These are phyloP conservation scores for Ophiostoma piceae DNA, from an alignment of 2,329 filamentous ascomycete genomes.

Conservation along the genomic window DNA sequence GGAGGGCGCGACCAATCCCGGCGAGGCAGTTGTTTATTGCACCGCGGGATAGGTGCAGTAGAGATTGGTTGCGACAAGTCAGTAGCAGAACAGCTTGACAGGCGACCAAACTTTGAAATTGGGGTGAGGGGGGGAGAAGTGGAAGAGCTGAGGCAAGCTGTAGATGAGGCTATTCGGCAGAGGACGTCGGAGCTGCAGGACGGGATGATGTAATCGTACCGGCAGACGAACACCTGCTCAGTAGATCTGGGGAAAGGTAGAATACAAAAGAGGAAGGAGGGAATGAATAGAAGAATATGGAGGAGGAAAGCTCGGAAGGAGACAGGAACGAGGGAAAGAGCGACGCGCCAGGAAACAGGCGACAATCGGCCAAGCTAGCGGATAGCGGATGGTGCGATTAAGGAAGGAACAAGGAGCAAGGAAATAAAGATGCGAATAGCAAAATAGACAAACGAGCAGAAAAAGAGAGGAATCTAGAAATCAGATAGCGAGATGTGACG, in stretches of 20 bases:
- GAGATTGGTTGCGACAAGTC: neutral
- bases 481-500: neutral
- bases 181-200: neutral
- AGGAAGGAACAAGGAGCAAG: neutral
- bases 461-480: neutral
- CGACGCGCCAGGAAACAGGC: slow-evolving; percentile 18
- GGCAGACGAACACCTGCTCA: neutral
- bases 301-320: neutral
- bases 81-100: neutral
- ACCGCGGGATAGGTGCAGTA: neutral
- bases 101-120: neutral
- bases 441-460: neutral
- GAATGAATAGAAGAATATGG: neutral
- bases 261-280: slow-evolving; percentile 12
- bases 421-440: neutral
- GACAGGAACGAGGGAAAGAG: slow-evolving; percentile 15
- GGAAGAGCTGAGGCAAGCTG: slow-evolving; percentile 1
- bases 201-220: slow-evolving; percentile 10
- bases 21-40: neutral
- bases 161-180: neutral
- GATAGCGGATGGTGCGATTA: neutral
- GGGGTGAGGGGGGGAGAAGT: neutral
- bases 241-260: neutral
- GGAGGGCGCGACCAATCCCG: neutral
- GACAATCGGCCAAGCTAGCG: slow-evolving; percentile 1